Evolutionary conservation across 371 early-diverging fungal genomes (phyloP), one percentile per base, ranked within the genome.

Genomic region (Chytridium lagenaria): DNA sequence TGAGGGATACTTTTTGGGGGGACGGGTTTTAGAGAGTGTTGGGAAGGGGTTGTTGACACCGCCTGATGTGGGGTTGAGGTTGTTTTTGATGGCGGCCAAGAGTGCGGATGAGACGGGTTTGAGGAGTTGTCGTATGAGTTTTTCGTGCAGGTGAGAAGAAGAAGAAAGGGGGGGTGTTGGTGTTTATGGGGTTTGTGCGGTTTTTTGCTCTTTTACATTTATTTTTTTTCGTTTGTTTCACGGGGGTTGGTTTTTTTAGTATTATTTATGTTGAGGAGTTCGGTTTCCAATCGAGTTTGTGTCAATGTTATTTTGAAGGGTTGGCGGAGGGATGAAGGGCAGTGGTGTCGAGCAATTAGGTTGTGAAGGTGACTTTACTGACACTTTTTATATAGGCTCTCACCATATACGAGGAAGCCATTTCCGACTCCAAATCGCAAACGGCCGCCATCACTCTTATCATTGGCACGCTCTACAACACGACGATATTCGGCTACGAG

Each of bases 121-220:
- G 95, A 96, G 73, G 95, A 95, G 67, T 84, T 92, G 15, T 89
- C 91, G 2, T 95, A 96, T 79, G 96, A 95, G 76, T 95, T 96
- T 80, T 90, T 94, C 80, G 95, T 94, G 3, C 92, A 95, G 87
- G 73, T 75, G 34, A 2, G 15, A 31, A 16, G n/a, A n/a, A n/a
- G n/a, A n/a, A n/a, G n/a, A n/a, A n/a, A n/a, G n/a, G n/a, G n/a
- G n/a, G n/a, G n/a, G n/a, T n/a, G n/a, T n/a, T n/a, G n/a, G n/a
- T n/a, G n/a, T n/a, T n/a, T n/a, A n/a, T n/a, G n/a, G n/a, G n/a
- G n/a, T n/a, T n/a, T n/a, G n/a, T n/a, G n/a, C n/a, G n/a, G n/a
- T n/a, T n/a, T n/a, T n/a, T n/a, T n/a, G n/a, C n/a, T n/a, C n/a
- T n/a, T n/a, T n/a, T n/a, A n/a, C n/a, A n/a, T n/a, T n/a, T n/a